Evolutionary conservation across 805 yeast genomes (phyloP), one percentile per base, ranked within the genome.

Genomic region (Ogataea trehaloabstinens): DNA sequence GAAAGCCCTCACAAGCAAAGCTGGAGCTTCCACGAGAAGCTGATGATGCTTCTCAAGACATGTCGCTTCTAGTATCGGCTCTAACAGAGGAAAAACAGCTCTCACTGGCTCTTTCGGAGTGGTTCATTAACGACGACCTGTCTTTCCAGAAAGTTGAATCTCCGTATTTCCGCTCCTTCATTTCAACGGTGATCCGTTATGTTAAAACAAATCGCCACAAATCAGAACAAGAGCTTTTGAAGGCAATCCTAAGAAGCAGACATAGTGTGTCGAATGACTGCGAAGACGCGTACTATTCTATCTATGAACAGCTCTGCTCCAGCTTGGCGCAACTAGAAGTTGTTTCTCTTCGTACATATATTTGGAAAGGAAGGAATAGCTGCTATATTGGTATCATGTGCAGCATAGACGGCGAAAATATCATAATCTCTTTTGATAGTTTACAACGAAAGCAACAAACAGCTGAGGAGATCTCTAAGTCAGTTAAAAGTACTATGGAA

Each of bases 321-420:
- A 30, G 6, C 7, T 13, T 30, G 12, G 13, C 7, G 10, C 19
- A 13, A 10, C 34, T 15, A 18, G 34, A 30, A 16, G 7, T 12
- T 10, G 21, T 30, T 30, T 11, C 34, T 11, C 21, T 30, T 6
- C 17, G 34, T 13, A 30, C 34, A 8, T 19, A 30, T 30, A 30
- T 30, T 30, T 30, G 34, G 34, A 7, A 30, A 30, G 34, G 19
- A 30, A 18, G 17, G 17, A 30, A 30, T 11, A 21, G 17, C 17
- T 8, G 13, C 17, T 30, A 12, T 18, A 30, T 30, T 19, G 34
- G 34, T 8, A 10, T 30, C 10, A 30, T 30, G 34, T 19, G 21
- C 8, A 16, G 17, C 34, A 8, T 30, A 18, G 21, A 18, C 10
- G 34, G 34, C 6, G 7, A 15, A 8, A 30, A 30, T 16, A 16